Evolutionary conservation across 176 grass and related monocot genomes (phyloP).

Genomic region (Oryza longistaminata): DNA sequence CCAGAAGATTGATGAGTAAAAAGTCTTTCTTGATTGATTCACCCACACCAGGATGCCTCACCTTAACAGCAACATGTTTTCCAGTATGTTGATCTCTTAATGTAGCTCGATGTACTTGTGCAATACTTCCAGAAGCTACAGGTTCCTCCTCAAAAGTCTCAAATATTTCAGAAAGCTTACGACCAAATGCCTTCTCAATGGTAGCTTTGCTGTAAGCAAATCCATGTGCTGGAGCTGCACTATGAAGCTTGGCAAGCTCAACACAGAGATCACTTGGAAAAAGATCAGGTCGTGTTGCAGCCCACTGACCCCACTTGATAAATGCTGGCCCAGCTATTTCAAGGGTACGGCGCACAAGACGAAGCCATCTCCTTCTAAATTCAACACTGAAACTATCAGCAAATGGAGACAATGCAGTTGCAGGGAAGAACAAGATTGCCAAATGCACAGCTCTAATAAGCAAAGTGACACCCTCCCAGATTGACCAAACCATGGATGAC

Average conservation of each 20-base stretch:
- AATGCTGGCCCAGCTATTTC: conserved; percentile 93
- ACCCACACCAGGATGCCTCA: conserved; percentile 92
- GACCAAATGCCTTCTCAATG: conserved; percentile 90
- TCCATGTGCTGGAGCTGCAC: conserved; percentile 74
- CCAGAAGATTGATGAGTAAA: conserved; percentile 72
- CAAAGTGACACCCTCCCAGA: conserved; percentile 72
- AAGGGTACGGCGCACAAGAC: conserved; percentile 61
- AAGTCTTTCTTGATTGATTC: conserved; percentile 95
- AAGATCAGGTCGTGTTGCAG: conserved; percentile 89
- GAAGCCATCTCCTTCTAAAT: conserved; percentile 82
- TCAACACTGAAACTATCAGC: conserved; percentile 57
- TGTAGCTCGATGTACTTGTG: conserved; percentile 87
- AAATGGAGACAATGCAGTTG: conserved; percentile 70
- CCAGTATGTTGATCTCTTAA: conserved; percentile 54
- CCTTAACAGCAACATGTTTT: conserved; percentile 94
- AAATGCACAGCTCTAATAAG: conserved; percentile 67
- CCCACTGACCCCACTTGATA: conserved; percentile 99
- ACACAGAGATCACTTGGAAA: conserved; percentile 93
- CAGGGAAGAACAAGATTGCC: conserved; percentile 70
- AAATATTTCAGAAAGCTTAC: conserved; percentile 79
- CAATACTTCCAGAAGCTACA: conserved; percentile 97
- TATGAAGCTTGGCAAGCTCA: conserved; percentile 92
- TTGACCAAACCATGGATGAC: conserved; percentile 59
- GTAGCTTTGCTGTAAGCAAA: conserved; percentile 72
- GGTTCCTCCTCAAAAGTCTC: conserved; percentile 85